Evolutionary conservation across 164 flowering plant genomes (phyloP), one percentile per base, ranked within the genome.

Genomic region (Kalanchoe fedtschenkoi): DNA sequence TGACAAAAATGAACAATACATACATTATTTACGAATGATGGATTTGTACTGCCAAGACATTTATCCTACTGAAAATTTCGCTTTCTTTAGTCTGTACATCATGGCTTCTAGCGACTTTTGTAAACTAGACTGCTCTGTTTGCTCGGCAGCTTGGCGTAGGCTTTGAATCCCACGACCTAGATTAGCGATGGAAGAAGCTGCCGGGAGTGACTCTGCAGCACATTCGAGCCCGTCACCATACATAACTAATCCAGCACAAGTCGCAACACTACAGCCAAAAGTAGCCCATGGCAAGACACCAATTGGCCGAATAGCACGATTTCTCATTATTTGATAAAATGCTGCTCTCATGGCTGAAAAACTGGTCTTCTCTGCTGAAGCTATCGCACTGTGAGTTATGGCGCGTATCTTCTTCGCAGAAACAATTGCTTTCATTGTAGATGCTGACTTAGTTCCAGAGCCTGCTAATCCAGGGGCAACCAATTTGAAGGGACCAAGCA

Each of bases 201-300:
- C 68, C 21, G 96, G 96, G 34, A 83, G 66, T 24, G 97, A 86
- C 68, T 85, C 96, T 10, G 73, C 88, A 68, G 81, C 97, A 77
- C 84, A 87, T 73, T 93, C 97, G 55, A 93, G 87, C 32, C 99
- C 91, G 74, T 93, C 97, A 39, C 97, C 95, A 71, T 75, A 86
- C 7, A 69, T 29, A 63, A 90, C 69, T 75, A 90, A 75, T 24
- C 90, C 86, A 1, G 87, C 28, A 61, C 99, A 90, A 13, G 90
- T 78, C n/a, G 83, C 80, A 26, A 90, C 22, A 57, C 97, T 93
- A 56, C 87, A 81, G n/a, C 91, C 95, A 75, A 93, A 90, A 26
- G 95, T 80, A 32, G 80, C 76, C 95, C 84, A 88, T 1, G 95
- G 96, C 42, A 78, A 61, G 57, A 65, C 7, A 10, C 97, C 84